Base-by-base conservation (phyloP, 2,329 filamentous ascomycete genomes). In the Cytospora chrysosperma region DNA sequence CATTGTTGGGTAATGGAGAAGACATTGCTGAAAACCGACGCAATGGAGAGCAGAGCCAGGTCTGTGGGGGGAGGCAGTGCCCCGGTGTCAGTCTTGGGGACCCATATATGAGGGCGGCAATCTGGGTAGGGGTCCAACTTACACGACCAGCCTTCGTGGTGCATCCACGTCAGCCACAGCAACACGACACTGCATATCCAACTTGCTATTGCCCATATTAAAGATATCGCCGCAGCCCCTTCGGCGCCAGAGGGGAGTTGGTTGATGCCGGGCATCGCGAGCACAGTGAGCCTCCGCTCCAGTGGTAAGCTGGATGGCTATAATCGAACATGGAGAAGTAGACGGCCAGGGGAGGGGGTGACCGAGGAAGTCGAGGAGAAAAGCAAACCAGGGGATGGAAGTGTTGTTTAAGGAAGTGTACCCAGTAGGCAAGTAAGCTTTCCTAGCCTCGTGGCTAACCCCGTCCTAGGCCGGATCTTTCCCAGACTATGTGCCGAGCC, bases 101-200 rank as follows among this genome's bases (percentile, higher is more conserved):
- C 10, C 26, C 17, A 32, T 40, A 27, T 32, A 6, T 24, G 30
- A 24, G 2, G 40, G 19, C 19, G 24, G 15, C 26, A 34, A 28
- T 19, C 6, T 6, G 34, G 43, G n/a, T 30, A n/a, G n/a, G 26
- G 43, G n/a, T 24, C n/a, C 13, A 8, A 59, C 70, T 66, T 63
- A 71, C 70, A 72, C 24, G 68, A 69, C 28, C 66, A 60, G 34
- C 69, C 65, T 52, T 71, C 69, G 24, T 70, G 64, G 37, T 70
- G 69, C 24, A 63, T 53, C 68, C 67, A 71, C 3, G 70, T 70
- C 34, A 72, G 61, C 70, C 70, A 71, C 21, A 72, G 57, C 27
- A 71, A 40, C 40, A 66, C 15, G 54, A 59, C 50, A 56, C 62
- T 64, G 56, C 62, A 66, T 30, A 64, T 26, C 64, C 56, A 65